phyloP scores from a whole-genome alignment of 805 yeast genomes.

The Candida broadrunensis region DNA sequence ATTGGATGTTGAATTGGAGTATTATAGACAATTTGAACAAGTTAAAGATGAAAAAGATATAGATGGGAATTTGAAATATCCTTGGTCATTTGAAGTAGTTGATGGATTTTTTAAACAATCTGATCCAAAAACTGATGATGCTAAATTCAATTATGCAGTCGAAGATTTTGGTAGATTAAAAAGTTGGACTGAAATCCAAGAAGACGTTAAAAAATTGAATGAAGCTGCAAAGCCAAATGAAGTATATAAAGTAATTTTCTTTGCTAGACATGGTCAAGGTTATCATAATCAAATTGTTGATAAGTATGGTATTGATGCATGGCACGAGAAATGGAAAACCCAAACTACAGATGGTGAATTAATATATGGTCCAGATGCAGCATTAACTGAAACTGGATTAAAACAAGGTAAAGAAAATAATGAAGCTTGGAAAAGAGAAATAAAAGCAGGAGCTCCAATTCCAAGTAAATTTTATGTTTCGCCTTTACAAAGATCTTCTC shows the following conservation, averaged over 20 bases:
- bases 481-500: slow-evolving; percentile 63
- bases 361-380: slow-evolving; percentile 60
- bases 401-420: slow-evolving; percentile 53
- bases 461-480: slow-evolving; percentile 57
- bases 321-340: slow-evolving; percentile 56
- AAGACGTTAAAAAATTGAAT: slow-evolving; percentile 34
- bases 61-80: slow-evolving; percentile 19
- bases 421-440: slow-evolving; percentile 41
- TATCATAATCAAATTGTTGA: slow-evolving; percentile 56
- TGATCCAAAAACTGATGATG: slow-evolving; percentile 44
- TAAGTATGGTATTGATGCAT: slow-evolving; percentile 53
- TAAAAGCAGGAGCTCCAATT: slow-evolving; percentile 48
- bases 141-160: slow-evolving; percentile 39
- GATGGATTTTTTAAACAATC: slow-evolving; percentile 51
- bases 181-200: slow-evolving; percentile 37
- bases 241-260: slow-evolving; percentile 45
- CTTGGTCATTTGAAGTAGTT: slow-evolving; percentile 49
- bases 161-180: slow-evolving; percentile 44
- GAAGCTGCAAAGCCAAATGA: slow-evolving; percentile 30
- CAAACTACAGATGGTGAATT: slow-evolving; percentile 53
- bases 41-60: slow-evolving; percentile 14
- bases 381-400: slow-evolving; percentile 52
- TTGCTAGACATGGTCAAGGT: slow-evolving; percentile 73
- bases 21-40: slow-evolving; percentile 8
- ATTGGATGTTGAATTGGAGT: slow-evolving; percentile 13